Percentiles rank a stretch among this genome's conserved stretches.
Conservation (phyloP, 2,329 filamentous ascomycete species). For the Raffaelea albimanens region DNA sequence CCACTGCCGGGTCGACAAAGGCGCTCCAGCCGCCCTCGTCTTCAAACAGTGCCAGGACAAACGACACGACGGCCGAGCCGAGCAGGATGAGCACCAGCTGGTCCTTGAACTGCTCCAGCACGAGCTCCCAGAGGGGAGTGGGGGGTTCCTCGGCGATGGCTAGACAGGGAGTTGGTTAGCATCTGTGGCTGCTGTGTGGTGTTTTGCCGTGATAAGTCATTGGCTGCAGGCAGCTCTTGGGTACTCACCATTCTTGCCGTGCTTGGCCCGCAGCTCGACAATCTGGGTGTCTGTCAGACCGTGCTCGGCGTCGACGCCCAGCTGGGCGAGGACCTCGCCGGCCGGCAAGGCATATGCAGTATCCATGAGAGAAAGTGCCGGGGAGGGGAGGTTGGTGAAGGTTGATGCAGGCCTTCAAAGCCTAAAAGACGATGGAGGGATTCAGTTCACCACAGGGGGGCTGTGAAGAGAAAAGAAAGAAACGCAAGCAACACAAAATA, state of each 20-base stretch:
- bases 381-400: too few relatives aligned
- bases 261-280: conserved; percentile 40
- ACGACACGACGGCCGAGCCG: conserved; percentile 86
- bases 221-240: not conserved
- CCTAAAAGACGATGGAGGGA: too few relatives aligned
- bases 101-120: conserved; percentile 98
- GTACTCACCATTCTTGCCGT: conserved; percentile 56
- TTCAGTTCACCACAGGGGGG: too few relatives aligned
- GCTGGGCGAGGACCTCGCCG: conserved; percentile 48
- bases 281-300: conserved; percentile 55
- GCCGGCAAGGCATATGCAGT: conserved; percentile 51
- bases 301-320: conserved; percentile 42
- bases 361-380: conserved; percentile 39
- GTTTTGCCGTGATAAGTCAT: too few relatives aligned
- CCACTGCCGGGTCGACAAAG: conserved; percentile 91
- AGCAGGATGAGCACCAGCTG: conserved; percentile 94
- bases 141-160: conserved; percentile 78
- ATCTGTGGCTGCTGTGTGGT: not conserved
- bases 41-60: conserved; percentile 86
- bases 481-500: not conserved
- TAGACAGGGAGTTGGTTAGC: conserved; percentile 18
- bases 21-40: conserved; percentile 91
- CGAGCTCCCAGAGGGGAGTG: conserved; percentile 90
- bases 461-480: too few relatives aligned
- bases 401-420: too few relatives aligned